Evolutionary conservation across 176 grass and related monocot species (phyloP).

Genomic region (Tillandsia fasciculata): DNA sequence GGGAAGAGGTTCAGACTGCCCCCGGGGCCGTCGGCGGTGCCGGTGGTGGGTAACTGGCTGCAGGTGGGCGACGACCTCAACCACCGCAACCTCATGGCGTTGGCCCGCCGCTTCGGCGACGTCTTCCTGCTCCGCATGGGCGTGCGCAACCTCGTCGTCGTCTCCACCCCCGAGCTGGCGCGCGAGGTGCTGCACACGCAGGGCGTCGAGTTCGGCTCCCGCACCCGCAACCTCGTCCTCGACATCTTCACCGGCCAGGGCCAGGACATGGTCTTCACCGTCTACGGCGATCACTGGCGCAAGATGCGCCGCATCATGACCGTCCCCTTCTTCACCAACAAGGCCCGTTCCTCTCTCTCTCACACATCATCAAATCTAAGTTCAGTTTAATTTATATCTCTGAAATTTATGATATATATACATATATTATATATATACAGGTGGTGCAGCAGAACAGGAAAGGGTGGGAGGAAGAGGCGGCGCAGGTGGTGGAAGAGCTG

Average conservation of each 20-base stretch:
- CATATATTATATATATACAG: not conserved
- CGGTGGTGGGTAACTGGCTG: slow-evolving; percentile 87
- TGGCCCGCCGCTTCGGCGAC: slow-evolving; percentile 69
- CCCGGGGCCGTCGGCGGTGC: slow-evolving; percentile 38
- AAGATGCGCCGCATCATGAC: slow-evolving; percentile 99
- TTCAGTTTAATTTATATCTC: no score
- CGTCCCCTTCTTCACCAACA: slow-evolving; percentile 86
- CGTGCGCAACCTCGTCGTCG: slow-evolving; percentile 78
- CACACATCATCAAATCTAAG: no score
- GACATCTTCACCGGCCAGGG: slow-evolving; percentile 95
- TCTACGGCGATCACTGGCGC: slow-evolving; percentile 92
- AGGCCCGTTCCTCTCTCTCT: slow-evolving; percentile 29
- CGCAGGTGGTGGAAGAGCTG: slow-evolving; percentile 70
- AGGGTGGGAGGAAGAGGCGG: slow-evolving; percentile 83
- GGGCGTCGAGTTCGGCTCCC: slow-evolving; percentile 94
- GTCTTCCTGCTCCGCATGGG: slow-evolving; percentile 90
- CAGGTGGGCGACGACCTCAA: slow-evolving; percentile 96
- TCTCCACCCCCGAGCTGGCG: slow-evolving; percentile 65
- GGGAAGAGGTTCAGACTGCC: slow-evolving; percentile 67
- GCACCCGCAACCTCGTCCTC: slow-evolving; percentile 93
- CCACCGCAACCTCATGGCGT: slow-evolving; percentile 62
- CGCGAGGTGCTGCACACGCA: slow-evolving; percentile 92
- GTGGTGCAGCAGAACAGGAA: slow-evolving; percentile 62
- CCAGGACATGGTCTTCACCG: slow-evolving; percentile 95
- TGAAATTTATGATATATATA: no score